A percentile compares a stretch with the other conserved stretches of the same genome.
phyloP scores from a whole-genome alignment of 192 early-diverging fungal species.

The Umbelopsis sp. region DNA sequence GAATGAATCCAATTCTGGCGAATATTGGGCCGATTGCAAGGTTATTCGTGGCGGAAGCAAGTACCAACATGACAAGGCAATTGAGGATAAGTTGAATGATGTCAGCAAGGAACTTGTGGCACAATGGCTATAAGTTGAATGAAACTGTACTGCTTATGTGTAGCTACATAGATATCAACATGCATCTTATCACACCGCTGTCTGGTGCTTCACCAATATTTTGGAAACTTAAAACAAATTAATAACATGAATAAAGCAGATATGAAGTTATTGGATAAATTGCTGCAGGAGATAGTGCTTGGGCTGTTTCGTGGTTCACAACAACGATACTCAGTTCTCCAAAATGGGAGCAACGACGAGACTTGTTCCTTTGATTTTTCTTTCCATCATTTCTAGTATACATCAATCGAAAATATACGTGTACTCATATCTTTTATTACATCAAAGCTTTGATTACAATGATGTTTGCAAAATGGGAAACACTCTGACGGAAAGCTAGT shows the following conservation, averaged over 20 bases:
- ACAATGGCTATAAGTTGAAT: not conserved
- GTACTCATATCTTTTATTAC: not conserved
- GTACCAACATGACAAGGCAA: not conserved
- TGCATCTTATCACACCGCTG: too few relatives aligned
- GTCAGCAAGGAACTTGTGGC: constrained; percentile 10
- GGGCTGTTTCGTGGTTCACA: too few relatives aligned
- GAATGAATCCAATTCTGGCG: constrained; percentile 1
- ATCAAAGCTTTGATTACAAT: not conserved
- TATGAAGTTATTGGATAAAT: too few relatives aligned
- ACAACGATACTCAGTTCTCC: too few relatives aligned
- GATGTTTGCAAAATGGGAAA: constrained; percentile 17
- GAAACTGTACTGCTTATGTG: too few relatives aligned
- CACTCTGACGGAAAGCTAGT: constrained; percentile 16
- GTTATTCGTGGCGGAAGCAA: not conserved
- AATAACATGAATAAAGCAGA: too few relatives aligned
- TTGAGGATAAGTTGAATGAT: constrained; percentile 15
- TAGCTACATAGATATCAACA: too few relatives aligned
- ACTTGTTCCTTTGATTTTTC: not conserved
- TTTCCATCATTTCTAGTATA: not conserved
- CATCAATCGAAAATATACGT: not conserved
- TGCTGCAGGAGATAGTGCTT: too few relatives aligned
- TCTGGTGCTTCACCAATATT: too few relatives aligned
- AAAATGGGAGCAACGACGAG: too few relatives aligned
- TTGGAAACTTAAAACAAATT: too few relatives aligned
- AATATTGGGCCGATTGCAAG: constrained; percentile 20